Base-by-base conservation (phyloP, 2,329 filamentous ascomycete species). In the Penicillium vulpinum region DNA sequence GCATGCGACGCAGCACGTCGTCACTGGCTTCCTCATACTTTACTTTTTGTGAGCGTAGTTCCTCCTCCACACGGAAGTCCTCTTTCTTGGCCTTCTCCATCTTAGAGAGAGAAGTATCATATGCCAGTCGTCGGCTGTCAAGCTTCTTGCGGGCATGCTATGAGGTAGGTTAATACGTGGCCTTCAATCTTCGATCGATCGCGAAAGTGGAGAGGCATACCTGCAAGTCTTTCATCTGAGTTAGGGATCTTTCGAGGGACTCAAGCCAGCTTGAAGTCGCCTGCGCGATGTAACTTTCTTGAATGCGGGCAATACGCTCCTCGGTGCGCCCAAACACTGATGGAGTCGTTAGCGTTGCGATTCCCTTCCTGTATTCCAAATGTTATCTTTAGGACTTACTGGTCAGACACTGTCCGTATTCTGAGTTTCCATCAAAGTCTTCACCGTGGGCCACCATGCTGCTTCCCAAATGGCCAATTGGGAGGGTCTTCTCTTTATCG, bases 171-270 rank as follows among this genome's bases (percentile, higher is more conserved):
- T 36, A 55, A 21, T 16, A 28, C 5, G 3, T 15, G 13, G 5
- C 13, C 8, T 22, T 24, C n/a, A 2, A 13, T 10, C 13, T 44
- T 21, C 4, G 8, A 24, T 24, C 7, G 5, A 28, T 29, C 15
- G 8, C 5, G 13, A 15, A 10, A 33, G n/a, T 43, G n/a, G 5
- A 24, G 6, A 13, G 29, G 26, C 83, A 53, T 81, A 93, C 90
- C 83, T 97, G 92, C 68, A 96, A 97, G 71, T 97, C 94, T 74
- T 96, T 97, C 91, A 97, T 93, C 83, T 96, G 94, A 35, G 91
- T 88, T 51, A 96, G 77, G 26, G 89, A 95, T 63, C 92, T 83
- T 74, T 97, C 93, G 22, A 96, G 80, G n/a, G 90, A 92, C 73
- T 97, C 92, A 56, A 96, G 81, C 93, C 93, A 97, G 72, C 85